Conservation (phyloP, 306 rosid genomes). For the peach (Prunus persica) region DNA sequence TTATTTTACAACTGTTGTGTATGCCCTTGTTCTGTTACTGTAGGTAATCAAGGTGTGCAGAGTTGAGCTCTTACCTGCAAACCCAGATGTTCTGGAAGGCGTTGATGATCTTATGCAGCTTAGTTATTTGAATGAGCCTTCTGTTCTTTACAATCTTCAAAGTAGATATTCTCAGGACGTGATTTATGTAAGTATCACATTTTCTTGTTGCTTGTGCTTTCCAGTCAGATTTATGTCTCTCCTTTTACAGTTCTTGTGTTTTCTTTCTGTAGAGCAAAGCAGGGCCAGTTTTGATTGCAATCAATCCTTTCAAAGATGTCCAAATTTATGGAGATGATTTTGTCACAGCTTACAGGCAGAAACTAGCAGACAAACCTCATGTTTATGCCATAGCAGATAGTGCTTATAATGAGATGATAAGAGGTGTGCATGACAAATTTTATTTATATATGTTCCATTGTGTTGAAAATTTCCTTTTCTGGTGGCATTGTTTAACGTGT, state of each 20-base stretch:
- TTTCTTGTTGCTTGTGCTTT: slow-evolving; percentile 23
- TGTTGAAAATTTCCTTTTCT: not conserved
- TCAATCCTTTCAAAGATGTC: slow-evolving; percentile 83
- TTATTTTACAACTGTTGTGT: slow-evolving; percentile 9
- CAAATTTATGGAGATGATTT: slow-evolving; percentile 63
- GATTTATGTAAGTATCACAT: slow-evolving; percentile 66
- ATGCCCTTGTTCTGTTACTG: slow-evolving; percentile 28
- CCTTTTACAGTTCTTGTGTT: slow-evolving; percentile 26
- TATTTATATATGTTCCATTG: not conserved
- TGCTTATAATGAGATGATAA: slow-evolving; percentile 84
- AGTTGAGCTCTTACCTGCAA: slow-evolving; percentile 74
- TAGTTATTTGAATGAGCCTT: slow-evolving; percentile 89
- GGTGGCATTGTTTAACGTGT: slow-evolving; percentile 19
- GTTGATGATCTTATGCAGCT: slow-evolving; percentile 93
- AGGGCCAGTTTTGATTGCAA: slow-evolving; percentile 79
- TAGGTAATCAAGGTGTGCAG: slow-evolving; percentile 64
- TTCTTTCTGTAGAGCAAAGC: slow-evolving; percentile 76
- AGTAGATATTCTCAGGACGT: slow-evolving; percentile 70
- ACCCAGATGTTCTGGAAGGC: slow-evolving; percentile 84
- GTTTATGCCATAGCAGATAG: slow-evolving; percentile 69
- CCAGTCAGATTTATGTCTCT: slow-evolving; percentile 15
- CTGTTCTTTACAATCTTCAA: slow-evolving; percentile 75
- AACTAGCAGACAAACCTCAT: slow-evolving; percentile 61
- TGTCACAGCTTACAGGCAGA: slow-evolving; percentile 59
- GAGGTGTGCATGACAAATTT: slow-evolving; percentile 55